Base-by-base conservation (phyloP, 2,329 filamentous ascomycete genomes). In the Arachnomyces sp. region DNA sequence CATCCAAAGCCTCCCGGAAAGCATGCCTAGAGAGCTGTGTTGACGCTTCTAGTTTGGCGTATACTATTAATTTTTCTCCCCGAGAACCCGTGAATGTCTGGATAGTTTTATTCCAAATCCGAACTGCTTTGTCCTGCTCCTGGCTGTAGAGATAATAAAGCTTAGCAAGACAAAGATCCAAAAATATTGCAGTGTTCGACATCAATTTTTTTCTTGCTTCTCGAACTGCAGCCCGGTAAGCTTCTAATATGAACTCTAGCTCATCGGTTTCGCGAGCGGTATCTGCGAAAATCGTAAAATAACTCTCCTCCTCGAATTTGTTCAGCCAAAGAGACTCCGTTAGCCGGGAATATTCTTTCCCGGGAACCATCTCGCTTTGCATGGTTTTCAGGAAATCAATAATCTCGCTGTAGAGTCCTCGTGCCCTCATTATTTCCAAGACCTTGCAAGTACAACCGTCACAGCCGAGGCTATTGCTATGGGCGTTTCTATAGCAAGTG, bases 31-130 rank as follows among this genome's bases (percentile, higher is more conserved):
- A 36, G 14, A 46, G 42, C 11, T 30, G 12, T 13, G 13, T 21
- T 14, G 39, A 30, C 28, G 44, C 44, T 16, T 33, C 13, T 14
- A 33, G 12, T 16, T 37, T 44, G 14, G 34, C 33, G 11, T 18
- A 21, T 13, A 3, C 17, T 16, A 42, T 41, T 3, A 21, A 36
- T 8, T 16, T 35, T 35, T 36, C 42, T 13, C 21, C 32, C 29
- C 40, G 41, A n/a, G 42, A 17, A 15, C 14, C 28, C 11, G 37
- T 29, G 28, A 38, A 45, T 12, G 40, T 36, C 4, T 35, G 30
- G 25, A 44, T 34, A 14, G 42, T 18, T 17, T 36, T 45, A 12
- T 44, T 31, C 44, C 44, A 47, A 16, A 42, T 38, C 17, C 31
- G 38, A 31, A 43, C 15, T 12, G 43, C 43, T 32, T 36, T 45